phyloP scores from a whole-genome alignment of 805 yeast genomes.

The Wickerhamomyces rabaulensis region DNA sequence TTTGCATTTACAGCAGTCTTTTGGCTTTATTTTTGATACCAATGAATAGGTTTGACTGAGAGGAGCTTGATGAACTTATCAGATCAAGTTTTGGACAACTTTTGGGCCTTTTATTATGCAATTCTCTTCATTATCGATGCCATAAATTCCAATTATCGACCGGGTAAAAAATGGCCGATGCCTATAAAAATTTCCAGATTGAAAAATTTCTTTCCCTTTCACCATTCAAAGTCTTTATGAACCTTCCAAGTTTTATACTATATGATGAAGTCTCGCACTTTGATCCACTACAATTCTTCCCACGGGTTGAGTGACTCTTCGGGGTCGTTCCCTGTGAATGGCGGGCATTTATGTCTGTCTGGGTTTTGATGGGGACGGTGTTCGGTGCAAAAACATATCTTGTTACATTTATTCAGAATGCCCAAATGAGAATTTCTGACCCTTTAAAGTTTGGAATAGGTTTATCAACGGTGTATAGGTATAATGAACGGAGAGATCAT shows the following conservation, averaged over 20 bases:
- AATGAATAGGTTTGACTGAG: too few species aligned
- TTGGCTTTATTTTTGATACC: too few species aligned
- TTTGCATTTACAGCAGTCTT: neutral
- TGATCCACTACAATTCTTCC: conserved; percentile 21
- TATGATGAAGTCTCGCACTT: conserved; percentile 29
- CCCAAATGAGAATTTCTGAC: conserved; percentile 25
- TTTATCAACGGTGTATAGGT: neutral
- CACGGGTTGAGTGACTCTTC: conserved; percentile 20
- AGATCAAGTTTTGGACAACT: too few species aligned
- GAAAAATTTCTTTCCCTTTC: neutral
- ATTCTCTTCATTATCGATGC: neutral
- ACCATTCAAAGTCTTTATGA: conserved; percentile 3
- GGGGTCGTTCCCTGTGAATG: conserved; percentile 16
- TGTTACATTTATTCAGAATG: conserved; percentile 24
- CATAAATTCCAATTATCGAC: neutral
- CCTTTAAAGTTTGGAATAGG: conserved; percentile 7
- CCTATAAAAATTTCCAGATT: neutral
- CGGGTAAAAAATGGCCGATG: neutral
- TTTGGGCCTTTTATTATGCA: too few species aligned
- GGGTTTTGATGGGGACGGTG: conserved; percentile 27
- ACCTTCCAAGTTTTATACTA: conserved; percentile 31
- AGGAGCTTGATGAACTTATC: too few species aligned
- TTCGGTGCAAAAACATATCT: conserved; percentile 25
- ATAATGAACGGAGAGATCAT: too few species aligned
- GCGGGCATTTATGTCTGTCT: conserved; percentile 11